Conservation (phyloP, 139 green algal species). For the Picochlorum sp. region DNA sequence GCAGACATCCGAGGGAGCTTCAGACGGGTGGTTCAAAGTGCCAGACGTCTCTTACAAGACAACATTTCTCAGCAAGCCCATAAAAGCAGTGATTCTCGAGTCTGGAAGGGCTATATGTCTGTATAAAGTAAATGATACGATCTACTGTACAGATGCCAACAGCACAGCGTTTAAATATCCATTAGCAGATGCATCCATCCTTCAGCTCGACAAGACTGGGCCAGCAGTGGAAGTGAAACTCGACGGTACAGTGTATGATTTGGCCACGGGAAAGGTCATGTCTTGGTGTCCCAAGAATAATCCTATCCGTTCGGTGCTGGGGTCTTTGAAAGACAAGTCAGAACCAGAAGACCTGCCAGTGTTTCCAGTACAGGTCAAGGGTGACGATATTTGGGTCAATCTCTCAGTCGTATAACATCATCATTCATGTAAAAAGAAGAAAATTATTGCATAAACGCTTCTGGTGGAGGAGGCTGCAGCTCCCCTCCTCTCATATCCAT, state of each 20-base stretch:
- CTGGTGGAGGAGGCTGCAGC: slow-evolving; percentile 39
- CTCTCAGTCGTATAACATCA: slow-evolving; percentile 5
- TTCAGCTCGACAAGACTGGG: slow-evolving; percentile 20
- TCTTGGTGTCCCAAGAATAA: slow-evolving; percentile 56
- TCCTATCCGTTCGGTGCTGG: slow-evolving; percentile 30
- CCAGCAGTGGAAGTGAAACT: slow-evolving; percentile 51
- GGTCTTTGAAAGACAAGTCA: slow-evolving; percentile 34
- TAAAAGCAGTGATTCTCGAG: slow-evolving; percentile 39
- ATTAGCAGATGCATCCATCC: slow-evolving; percentile 38
- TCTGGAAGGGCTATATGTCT: slow-evolving; percentile 36
- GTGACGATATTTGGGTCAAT: slow-evolving; percentile 24
- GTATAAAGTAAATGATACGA: slow-evolving; percentile 17
- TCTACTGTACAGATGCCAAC: slow-evolving; percentile 55
- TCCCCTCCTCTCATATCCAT: slow-evolving; percentile 33
- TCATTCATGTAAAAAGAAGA: slow-evolving; percentile 6
- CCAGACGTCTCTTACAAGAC: slow-evolving; percentile 7
- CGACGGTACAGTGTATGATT: slow-evolving; percentile 65
- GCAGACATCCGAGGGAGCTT: not conserved
- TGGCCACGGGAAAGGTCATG: slow-evolving; percentile 57
- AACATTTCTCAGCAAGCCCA: slow-evolving; percentile 26
- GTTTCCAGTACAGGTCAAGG: slow-evolving; percentile 10
- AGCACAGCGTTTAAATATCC: slow-evolving; percentile 57
- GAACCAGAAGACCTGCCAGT: slow-evolving; percentile 22
- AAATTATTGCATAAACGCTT: slow-evolving; percentile 23
- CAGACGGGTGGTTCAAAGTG: slow-evolving; percentile 9